Evolutionary conservation across 371 early-diverging fungal genomes (phyloP).

Genomic region (Mortierella sp.): DNA sequence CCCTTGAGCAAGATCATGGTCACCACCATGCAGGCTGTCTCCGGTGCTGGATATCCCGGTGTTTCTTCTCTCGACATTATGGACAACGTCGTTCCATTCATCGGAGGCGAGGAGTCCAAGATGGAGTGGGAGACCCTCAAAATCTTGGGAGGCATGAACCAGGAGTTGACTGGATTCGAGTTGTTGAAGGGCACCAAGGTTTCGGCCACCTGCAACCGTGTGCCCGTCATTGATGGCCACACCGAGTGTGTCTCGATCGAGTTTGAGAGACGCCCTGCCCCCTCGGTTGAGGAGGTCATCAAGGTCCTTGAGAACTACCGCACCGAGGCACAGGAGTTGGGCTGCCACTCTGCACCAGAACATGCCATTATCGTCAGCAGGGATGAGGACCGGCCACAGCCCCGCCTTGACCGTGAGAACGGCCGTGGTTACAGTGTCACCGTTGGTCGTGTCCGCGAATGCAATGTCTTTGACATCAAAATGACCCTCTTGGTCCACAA

Average conservation of each 20-base stretch:
- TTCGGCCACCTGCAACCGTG: constrained; percentile 97
- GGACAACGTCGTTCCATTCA: constrained; percentile 95
- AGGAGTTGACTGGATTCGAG: constrained; percentile 65
- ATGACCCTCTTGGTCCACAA: constrained; percentile 94
- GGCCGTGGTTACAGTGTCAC: constrained; percentile 91
- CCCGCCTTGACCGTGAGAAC: constrained; percentile 89
- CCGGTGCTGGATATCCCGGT: constrained; percentile 98
- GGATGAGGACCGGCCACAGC: constrained; percentile 93
- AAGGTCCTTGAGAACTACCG: constrained; percentile 78
- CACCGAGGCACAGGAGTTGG: constrained; percentile 81
- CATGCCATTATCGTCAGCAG: constrained; percentile 82
- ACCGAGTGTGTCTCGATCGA: constrained; percentile 89
- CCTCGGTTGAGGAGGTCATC: constrained; percentile 81
- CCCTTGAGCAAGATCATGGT: constrained; percentile 84
- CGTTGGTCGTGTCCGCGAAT: constrained; percentile 89
- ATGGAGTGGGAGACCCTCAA: constrained; percentile 95
- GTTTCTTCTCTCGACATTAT: constrained; percentile 93
- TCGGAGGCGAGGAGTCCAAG: constrained; percentile 98
- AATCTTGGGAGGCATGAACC: constrained; percentile 84
- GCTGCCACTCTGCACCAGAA: constrained; percentile 85
- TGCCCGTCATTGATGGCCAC: constrained; percentile 97
- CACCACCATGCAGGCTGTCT: constrained; percentile 95
- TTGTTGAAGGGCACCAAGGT: constrained; percentile 67
- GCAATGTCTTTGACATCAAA: constrained; percentile 90
- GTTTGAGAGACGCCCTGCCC: constrained; percentile 77